Evolutionary conservation across 1,284 basidiomycete genomes (phyloP).

Genomic region (Phlebopus sp.): DNA sequence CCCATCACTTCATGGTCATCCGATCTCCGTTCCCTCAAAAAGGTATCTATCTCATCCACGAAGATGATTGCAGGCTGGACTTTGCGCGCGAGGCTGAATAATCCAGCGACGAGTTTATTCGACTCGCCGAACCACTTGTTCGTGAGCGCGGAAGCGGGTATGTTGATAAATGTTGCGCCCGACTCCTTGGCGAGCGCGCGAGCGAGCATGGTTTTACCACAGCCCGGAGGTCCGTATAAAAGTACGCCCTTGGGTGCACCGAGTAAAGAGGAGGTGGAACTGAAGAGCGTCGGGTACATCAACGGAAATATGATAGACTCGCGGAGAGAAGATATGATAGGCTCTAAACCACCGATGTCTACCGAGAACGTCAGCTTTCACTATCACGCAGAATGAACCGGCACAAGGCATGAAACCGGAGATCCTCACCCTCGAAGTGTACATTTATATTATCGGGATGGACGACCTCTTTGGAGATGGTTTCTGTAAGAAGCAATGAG

Average conservation of each 20-base stretch:
- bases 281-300: conserved; percentile 88
- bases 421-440: conserved; percentile 61
- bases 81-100: conserved; percentile 85
- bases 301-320: conserved; percentile 98
- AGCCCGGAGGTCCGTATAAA: conserved; percentile 88
- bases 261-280: conserved; percentile 66
- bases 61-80: conserved; percentile 90
- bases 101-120: conserved; percentile 93
- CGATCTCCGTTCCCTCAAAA: conserved; percentile 83
- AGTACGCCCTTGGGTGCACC: conserved; percentile 81
- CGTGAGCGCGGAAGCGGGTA: conserved; percentile 75
- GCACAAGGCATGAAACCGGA: not conserved
- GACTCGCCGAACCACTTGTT: conserved; percentile 99
- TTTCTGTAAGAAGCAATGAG: conserved; percentile 42
- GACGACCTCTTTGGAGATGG: conserved; percentile 81
- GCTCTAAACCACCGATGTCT: conserved; percentile 96
- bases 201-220: conserved; percentile 94
- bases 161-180: conserved; percentile 95
- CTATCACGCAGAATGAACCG: not conserved
- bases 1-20: conserved; percentile 97
- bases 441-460: conserved; percentile 83
- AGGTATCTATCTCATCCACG: conserved; percentile 96
- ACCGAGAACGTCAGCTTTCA: conserved; percentile 3
- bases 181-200: conserved; percentile 96
- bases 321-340: conserved; percentile 86